Conservation (phyloP, 305 asterid species). For the Rubia balearica region DNA sequence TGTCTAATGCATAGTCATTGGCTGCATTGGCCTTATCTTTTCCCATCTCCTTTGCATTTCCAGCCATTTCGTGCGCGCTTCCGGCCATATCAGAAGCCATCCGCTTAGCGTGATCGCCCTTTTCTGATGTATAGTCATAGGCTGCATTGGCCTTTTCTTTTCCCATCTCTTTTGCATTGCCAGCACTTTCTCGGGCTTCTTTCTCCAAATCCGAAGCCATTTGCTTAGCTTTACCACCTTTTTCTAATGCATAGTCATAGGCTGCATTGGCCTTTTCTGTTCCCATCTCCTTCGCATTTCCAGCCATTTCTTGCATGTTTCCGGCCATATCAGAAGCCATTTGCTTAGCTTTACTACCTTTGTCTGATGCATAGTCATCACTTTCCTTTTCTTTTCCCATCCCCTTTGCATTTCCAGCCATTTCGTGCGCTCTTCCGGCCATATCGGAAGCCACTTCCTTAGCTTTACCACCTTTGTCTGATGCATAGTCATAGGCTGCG, state of each 20-base stretch:
- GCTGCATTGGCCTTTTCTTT: conserved; percentile 18
- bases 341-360: conserved; percentile 18
- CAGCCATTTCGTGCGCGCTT: conserved; percentile 12
- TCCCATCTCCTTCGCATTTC: conserved; percentile 19
- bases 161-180: background rate
- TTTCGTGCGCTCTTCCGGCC: conserved; percentile 19
- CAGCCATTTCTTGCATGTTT: conserved; percentile 11
- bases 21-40: conserved; percentile 22
- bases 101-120: conserved; percentile 16
- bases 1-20: conserved; percentile 17
- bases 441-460: conserved; percentile 22
- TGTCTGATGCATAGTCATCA: conserved; percentile 14
- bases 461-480: conserved; percentile 19
- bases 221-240: conserved; percentile 17
- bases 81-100: conserved; percentile 23
- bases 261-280: conserved; percentile 22
- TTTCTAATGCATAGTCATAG: conserved; percentile 17
- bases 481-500: conserved; percentile 18
- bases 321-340: conserved; percentile 23
- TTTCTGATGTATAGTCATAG: conserved; percentile 11
- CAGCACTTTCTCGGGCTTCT: conserved; percentile 17
- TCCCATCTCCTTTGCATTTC: conserved; percentile 19
- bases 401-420: background rate
- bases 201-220: conserved; percentile 21
- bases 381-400: conserved; percentile 15